Evolutionary conservation across 306 rosid genomes (phyloP).

Genomic region (Casuarina cunninghamiana): DNA sequence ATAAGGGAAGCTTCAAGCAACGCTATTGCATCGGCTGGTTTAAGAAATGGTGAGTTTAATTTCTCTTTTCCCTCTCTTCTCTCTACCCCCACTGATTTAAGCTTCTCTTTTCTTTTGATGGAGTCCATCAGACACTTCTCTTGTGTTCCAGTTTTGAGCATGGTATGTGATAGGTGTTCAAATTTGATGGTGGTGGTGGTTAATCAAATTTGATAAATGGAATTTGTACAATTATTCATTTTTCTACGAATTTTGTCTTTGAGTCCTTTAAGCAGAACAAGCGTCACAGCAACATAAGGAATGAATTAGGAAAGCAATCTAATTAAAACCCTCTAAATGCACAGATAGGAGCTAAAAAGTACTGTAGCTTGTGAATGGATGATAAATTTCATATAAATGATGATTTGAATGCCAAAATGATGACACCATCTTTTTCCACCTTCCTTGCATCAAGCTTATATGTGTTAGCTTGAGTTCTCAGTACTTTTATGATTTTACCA

Average conservation of each 20-base stretch:
- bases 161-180: no score
- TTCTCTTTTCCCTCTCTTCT: slow-evolving; percentile 6
- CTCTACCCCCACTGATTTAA: slow-evolving; percentile 12
- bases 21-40: slow-evolving; percentile 58
- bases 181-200: no score
- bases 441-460: neutral
- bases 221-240: no score
- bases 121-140: no score
- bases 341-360: neutral
- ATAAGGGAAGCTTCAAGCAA: slow-evolving; percentile 77
- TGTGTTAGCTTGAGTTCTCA: neutral
- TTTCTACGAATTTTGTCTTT: no score
- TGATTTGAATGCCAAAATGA: neutral
- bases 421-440: neutral
- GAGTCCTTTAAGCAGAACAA: no score
- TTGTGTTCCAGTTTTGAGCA: no score
- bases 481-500: neutral
- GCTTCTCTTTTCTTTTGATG: neutral
- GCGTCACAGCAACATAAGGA: neutral
- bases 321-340: neutral
- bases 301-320: no score
- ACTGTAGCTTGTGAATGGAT: neutral
- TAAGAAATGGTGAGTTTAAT: slow-evolving; percentile 61
- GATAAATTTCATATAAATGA: neutral
- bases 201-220: no score